Evolutionary conservation across 2,329 filamentous ascomycete species (phyloP), one percentile per base, ranked within the genome.

Genomic region (Cordyceps cateniannulata): DNA sequence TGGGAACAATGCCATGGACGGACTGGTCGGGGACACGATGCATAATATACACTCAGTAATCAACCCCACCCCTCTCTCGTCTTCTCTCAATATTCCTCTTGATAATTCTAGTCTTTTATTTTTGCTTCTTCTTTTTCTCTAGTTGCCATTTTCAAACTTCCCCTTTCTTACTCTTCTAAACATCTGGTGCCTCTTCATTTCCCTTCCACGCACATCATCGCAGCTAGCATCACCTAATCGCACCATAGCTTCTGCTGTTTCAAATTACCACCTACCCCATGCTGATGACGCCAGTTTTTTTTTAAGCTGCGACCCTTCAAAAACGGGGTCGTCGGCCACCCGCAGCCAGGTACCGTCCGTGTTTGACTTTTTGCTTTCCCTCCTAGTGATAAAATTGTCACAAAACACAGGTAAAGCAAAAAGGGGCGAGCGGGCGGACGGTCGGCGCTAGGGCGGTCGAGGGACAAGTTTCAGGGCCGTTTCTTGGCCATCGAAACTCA

Each of bases 241-340:
- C 42, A 38, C 14, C 9, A 10, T 38, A 38, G 35, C 5, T 3
- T 38, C 18, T 59, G 32, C 22, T 59, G 55, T 59, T 59, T 59
- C 55, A 59, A 29, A 59, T 59, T 47, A 50, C 55, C 55, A n/a
- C 55, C n/a, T 10, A 59, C 29, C 45, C 55, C 55, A 42, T 59
- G 55, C 48, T 47, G n/a, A 59, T 59, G 45, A 45, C 55, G 55
- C 55, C 55, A 59, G 55, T 42, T 49, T 58, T 14, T 40, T 35
- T 2, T 35, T 35, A 35, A 7, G 32, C 4, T 18, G 24, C 52
- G 3, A 27, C 24, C 32, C 22, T 10, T 16, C 5, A 14, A 14
- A n/a, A 42, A 42, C 14, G 38, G 38, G 38, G 38, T 42, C 38
- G 38, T 42, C 32, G 18, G 12, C 16, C 38, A 22, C 8, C 18